Evolutionary conservation across 306 rosid genomes (phyloP), one percentile per base, ranked within the genome.

Genomic region (Prunus mira): DNA sequence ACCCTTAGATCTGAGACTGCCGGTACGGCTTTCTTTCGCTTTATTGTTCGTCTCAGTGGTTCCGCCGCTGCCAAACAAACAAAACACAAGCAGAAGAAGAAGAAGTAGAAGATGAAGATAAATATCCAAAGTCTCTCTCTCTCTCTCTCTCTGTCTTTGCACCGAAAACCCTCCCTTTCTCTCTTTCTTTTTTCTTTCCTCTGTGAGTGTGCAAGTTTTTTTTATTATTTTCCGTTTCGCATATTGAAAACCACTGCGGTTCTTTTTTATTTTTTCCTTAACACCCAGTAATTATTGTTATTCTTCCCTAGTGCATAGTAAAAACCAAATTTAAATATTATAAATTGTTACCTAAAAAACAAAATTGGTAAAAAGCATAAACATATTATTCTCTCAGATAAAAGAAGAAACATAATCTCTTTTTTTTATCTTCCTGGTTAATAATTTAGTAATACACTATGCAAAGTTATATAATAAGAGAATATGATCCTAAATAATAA

Each of bases 31-130:
- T 64, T 34, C 69, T 24, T 32, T 68, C n/a, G 68, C 62, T 28
- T 43, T 56, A 56, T 73, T 7, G 45, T 65, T 22, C 78, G 20
- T 55, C 75, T 61, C 76, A 65, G 75, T 82, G 91, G 85, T 85
- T 90, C 82, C 93, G 87, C 92, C 91, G 89, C 89, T 69, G 64
- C 83, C 41, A 20, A 65, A 34, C 25, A 32, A 32, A 60, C 19
- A 38, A 18, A 34, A 32, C 18, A 3, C 18, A 18, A 64, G 3
- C 45, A 38, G 3, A 45, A 38, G 52, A n/a, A 47, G 63, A 5
- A 49, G 1, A 75, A 56, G 76, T 54, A 47, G 63, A 34, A 69
- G 18, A 20, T 13, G 24, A 64, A 41, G 43, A 63, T 62, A 58
- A 57, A 24, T 75, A 55, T 69, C 81, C 32, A 19, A 43, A 34